Percentiles rank a stretch among this genome's conserved stretches.
These are phyloP conservation scores for Thelonectria olida DNA, from an alignment of 2,329 filamentous ascomycete genomes.

Conservation along the genomic window DNA sequence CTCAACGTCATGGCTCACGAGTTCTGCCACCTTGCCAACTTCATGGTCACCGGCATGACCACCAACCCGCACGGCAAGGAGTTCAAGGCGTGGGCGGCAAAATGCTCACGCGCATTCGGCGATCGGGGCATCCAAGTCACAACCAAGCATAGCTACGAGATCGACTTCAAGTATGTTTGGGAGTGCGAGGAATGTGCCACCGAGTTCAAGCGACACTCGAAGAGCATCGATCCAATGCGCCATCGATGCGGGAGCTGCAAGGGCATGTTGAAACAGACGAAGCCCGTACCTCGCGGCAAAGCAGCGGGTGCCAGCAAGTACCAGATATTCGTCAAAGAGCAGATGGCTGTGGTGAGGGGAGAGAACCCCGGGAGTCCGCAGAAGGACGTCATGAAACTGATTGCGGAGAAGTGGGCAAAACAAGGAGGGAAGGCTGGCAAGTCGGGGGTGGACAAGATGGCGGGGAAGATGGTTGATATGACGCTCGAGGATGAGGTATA, in stretches of 20 bases:
- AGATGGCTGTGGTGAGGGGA: constrained; percentile 69
- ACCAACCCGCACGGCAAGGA: constrained; percentile 83
- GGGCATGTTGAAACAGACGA: constrained; percentile 76
- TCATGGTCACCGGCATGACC: constrained; percentile 81
- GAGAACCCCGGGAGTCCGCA: constrained; percentile 67
- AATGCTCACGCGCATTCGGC: constrained; percentile 65
- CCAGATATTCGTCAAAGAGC: constrained; percentile 68
- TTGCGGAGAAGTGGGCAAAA: constrained; percentile 71
- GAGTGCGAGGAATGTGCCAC: constrained; percentile 73
- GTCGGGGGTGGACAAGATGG: constrained; percentile 31
- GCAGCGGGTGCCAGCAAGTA: constrained; percentile 51
- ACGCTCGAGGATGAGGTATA: constrained; percentile 35
- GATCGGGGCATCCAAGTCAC: constrained; percentile 78
- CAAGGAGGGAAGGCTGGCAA: constrained; percentile 46
- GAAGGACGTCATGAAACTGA: constrained; percentile 74
- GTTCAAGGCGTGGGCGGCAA: constrained; percentile 79
- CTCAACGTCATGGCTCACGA: constrained; percentile 96
- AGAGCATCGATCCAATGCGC: constrained; percentile 78
- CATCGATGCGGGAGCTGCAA: constrained; percentile 84
- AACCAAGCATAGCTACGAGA: constrained; percentile 89
- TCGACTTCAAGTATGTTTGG: constrained; percentile 95
- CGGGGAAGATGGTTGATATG: constrained; percentile 38
- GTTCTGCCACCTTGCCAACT: constrained; percentile 93
- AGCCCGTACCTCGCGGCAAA: constrained; percentile 69
- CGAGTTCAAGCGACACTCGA: constrained; percentile 85